Evolutionary conservation across 495 filamentous ascomycete species (phyloP).

Genomic region (Daldinia decipiens): DNA sequence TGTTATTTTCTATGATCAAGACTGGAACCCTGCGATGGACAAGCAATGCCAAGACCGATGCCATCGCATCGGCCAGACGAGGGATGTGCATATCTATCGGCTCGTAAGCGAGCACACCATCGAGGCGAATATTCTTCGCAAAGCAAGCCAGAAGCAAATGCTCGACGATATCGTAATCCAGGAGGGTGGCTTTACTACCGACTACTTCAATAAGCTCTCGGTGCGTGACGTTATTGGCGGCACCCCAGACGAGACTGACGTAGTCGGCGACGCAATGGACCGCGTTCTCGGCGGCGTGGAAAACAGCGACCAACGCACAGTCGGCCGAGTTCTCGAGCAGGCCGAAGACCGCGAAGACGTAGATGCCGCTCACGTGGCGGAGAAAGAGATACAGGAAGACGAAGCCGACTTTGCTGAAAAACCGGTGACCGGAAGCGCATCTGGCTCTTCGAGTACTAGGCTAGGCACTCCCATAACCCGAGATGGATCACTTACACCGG

Average conservation of each 20-base stretch:
- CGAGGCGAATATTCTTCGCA: slow-evolving; percentile 97
- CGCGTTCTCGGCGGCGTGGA: slow-evolving; percentile 75
- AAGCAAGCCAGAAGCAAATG: slow-evolving; percentile 96
- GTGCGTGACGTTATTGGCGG: slow-evolving; percentile 73
- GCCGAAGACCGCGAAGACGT: slow-evolving; percentile 95
- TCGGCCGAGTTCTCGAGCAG: slow-evolving; percentile 76
- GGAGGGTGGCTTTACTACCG: slow-evolving; percentile 97
- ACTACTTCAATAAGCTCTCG: slow-evolving; percentile 88
- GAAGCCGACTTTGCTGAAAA: slow-evolving; percentile 92
- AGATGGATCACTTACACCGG: slow-evolving; percentile 54
- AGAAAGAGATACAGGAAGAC: slow-evolving; percentile 89
- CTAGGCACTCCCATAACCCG: slow-evolving; percentile 59
- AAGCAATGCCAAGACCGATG: slow-evolving; percentile 98
- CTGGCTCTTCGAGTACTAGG: slow-evolving; percentile 55
- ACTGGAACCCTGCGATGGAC: slow-evolving; percentile 99
- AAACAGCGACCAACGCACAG: slow-evolving; percentile 55
- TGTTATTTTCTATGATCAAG: slow-evolving; percentile 99
- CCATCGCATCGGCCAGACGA: slow-evolving; percentile 97
- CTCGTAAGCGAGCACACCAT: slow-evolving; percentile 98
- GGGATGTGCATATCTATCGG: slow-evolving; percentile 98
- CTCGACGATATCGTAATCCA: slow-evolving; percentile 98
- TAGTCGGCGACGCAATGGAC: slow-evolving; percentile 80
- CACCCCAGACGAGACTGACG: slow-evolving; percentile 58
- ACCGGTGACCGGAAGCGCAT: slow-evolving; percentile 58
- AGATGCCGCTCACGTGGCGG: slow-evolving; percentile 82